Evolutionary conservation across 352 stramenopile genomes (phyloP), one percentile per base, ranked within the genome.

Genomic region (Globisporangium irregulare): DNA sequence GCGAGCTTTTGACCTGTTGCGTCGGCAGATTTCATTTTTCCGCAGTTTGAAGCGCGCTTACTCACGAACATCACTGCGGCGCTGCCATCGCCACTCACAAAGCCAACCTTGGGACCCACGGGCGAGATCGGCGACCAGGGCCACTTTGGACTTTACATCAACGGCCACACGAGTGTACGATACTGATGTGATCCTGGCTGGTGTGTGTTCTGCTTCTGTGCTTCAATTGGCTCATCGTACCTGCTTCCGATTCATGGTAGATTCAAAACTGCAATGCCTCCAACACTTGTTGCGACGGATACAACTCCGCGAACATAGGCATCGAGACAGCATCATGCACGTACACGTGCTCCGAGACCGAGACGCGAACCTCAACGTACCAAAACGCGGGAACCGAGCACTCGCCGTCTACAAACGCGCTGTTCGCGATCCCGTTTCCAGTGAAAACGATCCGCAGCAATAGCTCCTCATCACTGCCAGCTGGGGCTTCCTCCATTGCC

Each of bases 251-350:
- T 36, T 4, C 29, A 10, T 29, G 10, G 29, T 71, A 95, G 82
- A 64, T 98, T 36, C 75, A 97, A 63, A 97, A 98, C 64, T 98
- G 92, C 76, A 98, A 98, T 65, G 76, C 78, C 0, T 95, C 89
- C 1, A 67, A 72, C 25, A 84, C 82, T 25, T 98, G 94, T 70
- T 98, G 93, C 63, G 94, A 95, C 56, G 70, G 74, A n/a, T 87
- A 83, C 62, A 20, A 55, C 1, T 43, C 43, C 36, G 67, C 53
- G 22, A 32, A 51, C 32, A 62, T 64, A 18, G 32, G 25, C 34
- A 59, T 62, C 29, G 70, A 76, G 1, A 71, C 62, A 9, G 55
- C 69, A 20, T 34, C 68, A 22, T 91, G 73, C 59, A 71, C 75
- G 14, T 69, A 77, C 60, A 66, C 83, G 20, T 86, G 80, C 38